Conservation (phyloP, 2,329 filamentous ascomycete species). For the Monosporascus sp. region DNA sequence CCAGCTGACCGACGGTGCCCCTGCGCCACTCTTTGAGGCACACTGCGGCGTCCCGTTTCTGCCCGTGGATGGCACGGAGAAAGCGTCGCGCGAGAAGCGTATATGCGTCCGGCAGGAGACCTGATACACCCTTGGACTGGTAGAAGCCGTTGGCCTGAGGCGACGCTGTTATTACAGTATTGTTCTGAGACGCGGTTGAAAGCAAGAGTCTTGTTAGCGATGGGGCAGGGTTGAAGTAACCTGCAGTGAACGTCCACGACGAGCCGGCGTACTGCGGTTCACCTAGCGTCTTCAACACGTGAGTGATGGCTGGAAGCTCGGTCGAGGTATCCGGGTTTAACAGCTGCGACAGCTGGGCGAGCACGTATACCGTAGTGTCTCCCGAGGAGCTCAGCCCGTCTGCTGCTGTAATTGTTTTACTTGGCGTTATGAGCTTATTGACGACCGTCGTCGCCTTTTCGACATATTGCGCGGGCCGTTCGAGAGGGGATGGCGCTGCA, state of each 20-base stretch:
- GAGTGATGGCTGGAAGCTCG: conserved; percentile 76
- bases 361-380: conserved; percentile 76
- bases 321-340: conserved; percentile 77
- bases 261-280: conserved; percentile 60
- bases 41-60: conserved; percentile 52
- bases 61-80: conserved; percentile 51
- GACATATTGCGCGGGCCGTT: conserved; percentile 65
- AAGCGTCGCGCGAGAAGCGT: conserved; percentile 83
- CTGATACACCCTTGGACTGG: conserved; percentile 78
- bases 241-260: conserved; percentile 93
- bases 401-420: conserved; percentile 26
- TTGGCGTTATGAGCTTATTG: conserved; percentile 58
- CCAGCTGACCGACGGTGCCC: conserved; percentile 74
- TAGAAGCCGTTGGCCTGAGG: conserved; percentile 96
- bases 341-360: conserved; percentile 84
- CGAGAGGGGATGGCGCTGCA: conserved; percentile 67
- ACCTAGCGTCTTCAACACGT: conserved; percentile 66
- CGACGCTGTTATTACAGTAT: conserved; percentile 86
- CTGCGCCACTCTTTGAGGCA: conserved; percentile 81
- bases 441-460: conserved; percentile 63
- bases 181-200: conserved; percentile 61
- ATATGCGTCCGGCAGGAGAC: conserved; percentile 87
- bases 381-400: conserved; percentile 13
- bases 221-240: conserved; percentile 96
- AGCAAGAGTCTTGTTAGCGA: conserved; percentile 77